These are phyloP conservation scores for Neocallimastix lanati DNA, from an alignment of 192 early-diverging fungal species.

Conservation along the genomic window DNA sequence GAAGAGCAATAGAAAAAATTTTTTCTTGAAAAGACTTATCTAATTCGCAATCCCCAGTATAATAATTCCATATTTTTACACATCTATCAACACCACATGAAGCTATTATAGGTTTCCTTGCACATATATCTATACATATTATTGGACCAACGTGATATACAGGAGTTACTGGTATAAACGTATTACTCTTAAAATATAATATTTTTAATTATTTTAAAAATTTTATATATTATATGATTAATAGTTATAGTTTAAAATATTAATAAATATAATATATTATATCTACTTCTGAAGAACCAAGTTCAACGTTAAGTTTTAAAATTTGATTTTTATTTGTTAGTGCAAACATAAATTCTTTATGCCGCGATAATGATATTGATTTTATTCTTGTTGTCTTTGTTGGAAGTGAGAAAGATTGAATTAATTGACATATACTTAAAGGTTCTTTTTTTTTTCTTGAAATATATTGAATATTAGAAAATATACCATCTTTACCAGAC, in stretches of 20 bases:
- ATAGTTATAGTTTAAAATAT: too few relatives aligned
- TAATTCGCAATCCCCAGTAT: constrained; percentile 27
- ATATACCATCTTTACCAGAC: not conserved
- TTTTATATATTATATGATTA: too few relatives aligned
- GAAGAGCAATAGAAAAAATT: constrained; percentile 24
- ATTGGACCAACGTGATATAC: constrained; percentile 26
- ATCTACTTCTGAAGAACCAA: not conserved
- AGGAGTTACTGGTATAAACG: constrained; percentile 15
- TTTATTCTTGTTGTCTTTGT: not conserved
- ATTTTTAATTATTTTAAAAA: too few relatives aligned
- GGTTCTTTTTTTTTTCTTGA: not conserved
- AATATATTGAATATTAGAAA: not conserved
- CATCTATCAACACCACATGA: constrained; percentile 32
- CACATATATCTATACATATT: constrained; percentile 24
- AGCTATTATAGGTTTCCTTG: constrained; percentile 32
- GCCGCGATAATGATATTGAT: not conserved
- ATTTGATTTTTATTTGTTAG: not conserved
- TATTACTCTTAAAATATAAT: not conserved
- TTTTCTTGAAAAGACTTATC: constrained; percentile 28
- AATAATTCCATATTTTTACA: constrained; percentile 38
- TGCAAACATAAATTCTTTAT: not conserved
- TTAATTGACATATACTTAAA: not conserved
- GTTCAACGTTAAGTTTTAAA: not conserved
- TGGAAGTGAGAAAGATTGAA: not conserved
- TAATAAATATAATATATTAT: too few relatives aligned